phyloP scores from a whole-genome alignment of 352 stramenopile genomes.

The Thalassiosira mediterranea region DNA sequence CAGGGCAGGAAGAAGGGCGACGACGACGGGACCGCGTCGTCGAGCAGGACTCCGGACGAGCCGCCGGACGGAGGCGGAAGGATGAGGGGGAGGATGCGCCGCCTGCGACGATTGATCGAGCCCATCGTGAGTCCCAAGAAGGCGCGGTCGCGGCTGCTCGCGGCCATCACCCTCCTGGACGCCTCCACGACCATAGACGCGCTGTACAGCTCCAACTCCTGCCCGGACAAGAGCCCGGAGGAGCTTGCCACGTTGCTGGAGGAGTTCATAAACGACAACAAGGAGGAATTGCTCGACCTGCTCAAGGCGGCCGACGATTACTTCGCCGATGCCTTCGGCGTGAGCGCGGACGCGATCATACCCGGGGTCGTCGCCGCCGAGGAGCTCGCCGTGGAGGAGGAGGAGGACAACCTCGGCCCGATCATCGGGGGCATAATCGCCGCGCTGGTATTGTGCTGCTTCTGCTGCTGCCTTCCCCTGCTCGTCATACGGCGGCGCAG shows the following conservation, averaged over 20 bases:
- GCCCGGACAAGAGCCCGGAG: slow-evolving; percentile 8
- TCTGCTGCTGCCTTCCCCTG: slow-evolving; percentile 19
- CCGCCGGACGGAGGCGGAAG: neutral
- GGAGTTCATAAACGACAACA: slow-evolving; percentile 20
- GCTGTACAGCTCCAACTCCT: slow-evolving; percentile 14
- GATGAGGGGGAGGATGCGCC: neutral
- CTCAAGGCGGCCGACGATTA: slow-evolving; percentile 18
- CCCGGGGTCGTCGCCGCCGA: neutral
- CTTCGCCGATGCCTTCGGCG: slow-evolving; percentile 16
- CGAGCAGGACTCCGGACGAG: neutral
- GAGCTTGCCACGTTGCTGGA: slow-evolving; percentile 15
- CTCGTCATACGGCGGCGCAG: slow-evolving; percentile 8
- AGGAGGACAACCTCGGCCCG: neutral
- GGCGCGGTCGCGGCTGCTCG: no score
- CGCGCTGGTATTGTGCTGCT: slow-evolving; percentile 6
- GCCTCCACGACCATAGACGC: neutral
- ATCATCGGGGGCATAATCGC: slow-evolving; percentile 8
- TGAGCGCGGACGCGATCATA: slow-evolving; percentile 5
- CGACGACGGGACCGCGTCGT: neutral
- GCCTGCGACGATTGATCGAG: slow-evolving; percentile 16
- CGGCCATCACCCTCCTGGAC: slow-evolving; percentile 14
- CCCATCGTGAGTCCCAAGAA: slow-evolving; percentile 7
- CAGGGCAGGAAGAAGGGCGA: slow-evolving; percentile 8
- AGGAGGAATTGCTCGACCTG: slow-evolving; percentile 10
- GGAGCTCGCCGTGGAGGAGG: neutral